Conservation (phyloP, 352 stramenopile genomes). For the Phytophthora pinifolia region DNA sequence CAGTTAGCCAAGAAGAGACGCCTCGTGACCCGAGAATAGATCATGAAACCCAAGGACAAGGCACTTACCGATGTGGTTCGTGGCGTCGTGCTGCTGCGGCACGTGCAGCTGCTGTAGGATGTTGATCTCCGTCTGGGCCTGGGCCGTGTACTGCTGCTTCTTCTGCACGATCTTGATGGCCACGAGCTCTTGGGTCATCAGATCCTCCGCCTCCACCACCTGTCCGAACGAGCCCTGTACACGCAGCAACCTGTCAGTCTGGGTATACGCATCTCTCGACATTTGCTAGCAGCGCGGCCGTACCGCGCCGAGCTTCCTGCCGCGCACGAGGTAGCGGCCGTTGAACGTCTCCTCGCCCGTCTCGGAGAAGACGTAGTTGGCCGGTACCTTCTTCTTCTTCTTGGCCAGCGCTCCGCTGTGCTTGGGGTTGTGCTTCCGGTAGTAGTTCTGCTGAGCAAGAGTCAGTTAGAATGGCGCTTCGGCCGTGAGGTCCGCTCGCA, state of each 20-base stretch:
- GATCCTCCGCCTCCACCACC: constrained; percentile 79
- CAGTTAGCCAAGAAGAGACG: constrained; percentile 14
- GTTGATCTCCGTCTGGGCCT: constrained; percentile 97
- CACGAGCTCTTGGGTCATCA: constrained; percentile 85
- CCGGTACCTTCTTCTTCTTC: constrained; percentile 62
- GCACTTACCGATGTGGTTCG: constrained; percentile 92
- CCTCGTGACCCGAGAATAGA: constrained; percentile 19
- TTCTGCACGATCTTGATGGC: constrained; percentile 99
- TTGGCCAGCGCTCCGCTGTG: constrained; percentile 40
- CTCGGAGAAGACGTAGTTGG: constrained; percentile 61
- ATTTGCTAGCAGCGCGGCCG: not conserved
- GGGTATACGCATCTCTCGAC: not conserved
- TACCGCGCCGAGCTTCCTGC: constrained; percentile 77
- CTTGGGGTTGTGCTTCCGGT: constrained; percentile 67
- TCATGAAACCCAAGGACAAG: constrained; percentile 12
- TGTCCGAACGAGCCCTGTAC: constrained; percentile 81
- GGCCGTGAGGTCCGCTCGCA: not conserved
- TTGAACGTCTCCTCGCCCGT: constrained; percentile 75
- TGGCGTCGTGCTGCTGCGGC: constrained; percentile 62
- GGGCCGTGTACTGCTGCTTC: constrained; percentile 96
- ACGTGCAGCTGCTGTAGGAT: constrained; percentile 92
- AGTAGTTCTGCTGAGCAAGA: constrained; percentile 68
- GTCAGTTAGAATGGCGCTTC: constrained; percentile 1
- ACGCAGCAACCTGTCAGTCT: constrained; percentile 16
- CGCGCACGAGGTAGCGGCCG: constrained; percentile 70